Percentiles rank a stretch among this genome's conserved stretches.
Conservation (phyloP, 306 rosid species). For the Alnus glutinosa region DNA sequence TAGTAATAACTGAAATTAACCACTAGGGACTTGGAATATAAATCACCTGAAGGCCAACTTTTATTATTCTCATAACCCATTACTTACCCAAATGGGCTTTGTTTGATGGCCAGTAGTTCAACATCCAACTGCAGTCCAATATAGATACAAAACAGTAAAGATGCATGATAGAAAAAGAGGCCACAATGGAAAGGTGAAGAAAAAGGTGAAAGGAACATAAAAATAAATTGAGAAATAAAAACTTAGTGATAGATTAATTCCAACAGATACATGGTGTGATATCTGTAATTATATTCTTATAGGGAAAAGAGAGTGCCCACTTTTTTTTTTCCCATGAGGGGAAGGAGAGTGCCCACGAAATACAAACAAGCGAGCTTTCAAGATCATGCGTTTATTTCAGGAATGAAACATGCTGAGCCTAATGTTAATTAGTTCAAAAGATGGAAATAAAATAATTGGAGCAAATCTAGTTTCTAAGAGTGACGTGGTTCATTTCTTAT, state of each 20-base stretch:
- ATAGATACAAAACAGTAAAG: constrained; percentile 30
- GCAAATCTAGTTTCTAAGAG: constrained; percentile 5
- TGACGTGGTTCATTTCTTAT: not conserved
- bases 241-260: constrained; percentile 18
- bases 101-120: constrained; percentile 87
- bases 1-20: constrained; percentile 30
- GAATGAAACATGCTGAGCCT: not conserved
- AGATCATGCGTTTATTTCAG: not conserved
- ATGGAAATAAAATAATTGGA: not conserved
- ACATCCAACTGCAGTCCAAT: constrained; percentile 67
- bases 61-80: not conserved
- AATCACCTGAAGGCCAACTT: not conserved
- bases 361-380: not conserved
- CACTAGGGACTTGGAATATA: not conserved
- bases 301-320: no score
- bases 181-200: constrained; percentile 8
- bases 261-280: not conserved
- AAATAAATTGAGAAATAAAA: not conserved
- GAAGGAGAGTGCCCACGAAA: not conserved
- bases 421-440: not conserved
- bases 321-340: not conserved
- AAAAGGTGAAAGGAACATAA: constrained; percentile 11
- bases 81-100: constrained; percentile 91
- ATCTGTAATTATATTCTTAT: not conserved
- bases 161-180: constrained; percentile 16